These are phyloP conservation scores for Gynochthodes officinalis DNA, from an alignment of 257 asterid genomes.

Conservation along the genomic window DNA sequence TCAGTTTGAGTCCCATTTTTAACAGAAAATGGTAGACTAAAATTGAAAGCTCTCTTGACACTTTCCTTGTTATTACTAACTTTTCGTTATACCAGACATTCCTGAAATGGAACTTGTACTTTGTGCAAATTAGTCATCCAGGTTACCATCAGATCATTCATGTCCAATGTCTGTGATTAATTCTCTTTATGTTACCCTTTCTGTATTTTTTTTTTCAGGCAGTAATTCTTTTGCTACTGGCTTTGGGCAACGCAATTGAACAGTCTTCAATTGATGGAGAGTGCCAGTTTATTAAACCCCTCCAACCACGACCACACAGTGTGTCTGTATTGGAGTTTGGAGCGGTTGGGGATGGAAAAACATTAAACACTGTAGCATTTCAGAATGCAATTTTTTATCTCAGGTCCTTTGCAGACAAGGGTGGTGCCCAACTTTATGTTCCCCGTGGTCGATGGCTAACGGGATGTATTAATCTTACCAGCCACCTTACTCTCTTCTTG, in stretches of 20 bases:
- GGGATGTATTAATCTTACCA: slow-evolving; percentile 84
- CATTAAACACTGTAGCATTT: slow-evolving; percentile 80
- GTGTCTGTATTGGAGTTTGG: slow-evolving; percentile 91
- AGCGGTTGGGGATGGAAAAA: slow-evolving; percentile 92
- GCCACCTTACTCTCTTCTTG: slow-evolving; percentile 91
- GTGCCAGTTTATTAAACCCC: slow-evolving; percentile 62
- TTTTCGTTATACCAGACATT: neutral
- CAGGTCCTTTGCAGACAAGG: slow-evolving; percentile 90
- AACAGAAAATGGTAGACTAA: neutral
- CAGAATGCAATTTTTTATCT: slow-evolving; percentile 97
- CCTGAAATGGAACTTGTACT: neutral
- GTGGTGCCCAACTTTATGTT: slow-evolving; percentile 97
- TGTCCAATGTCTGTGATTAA: neutral
- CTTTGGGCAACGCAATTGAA: slow-evolving; percentile 21
- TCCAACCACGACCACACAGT: slow-evolving; percentile 96
- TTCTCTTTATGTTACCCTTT: slow-evolving; percentile 17
- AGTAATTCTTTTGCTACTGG: slow-evolving; percentile 59
- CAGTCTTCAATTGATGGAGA: slow-evolving; percentile 49
- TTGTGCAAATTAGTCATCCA: neutral
- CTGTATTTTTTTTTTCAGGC: slow-evolving; percentile 44
- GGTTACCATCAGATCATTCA: neutral
- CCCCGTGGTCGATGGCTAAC: slow-evolving; percentile 93
- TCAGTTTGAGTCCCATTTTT: neutral
- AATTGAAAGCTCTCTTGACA: neutral
- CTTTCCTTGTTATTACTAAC: too few relatives aligned